Evolutionary conservation across 192 early-diverging fungal species (phyloP).

Genomic region (Funneliformis geosporum): DNA sequence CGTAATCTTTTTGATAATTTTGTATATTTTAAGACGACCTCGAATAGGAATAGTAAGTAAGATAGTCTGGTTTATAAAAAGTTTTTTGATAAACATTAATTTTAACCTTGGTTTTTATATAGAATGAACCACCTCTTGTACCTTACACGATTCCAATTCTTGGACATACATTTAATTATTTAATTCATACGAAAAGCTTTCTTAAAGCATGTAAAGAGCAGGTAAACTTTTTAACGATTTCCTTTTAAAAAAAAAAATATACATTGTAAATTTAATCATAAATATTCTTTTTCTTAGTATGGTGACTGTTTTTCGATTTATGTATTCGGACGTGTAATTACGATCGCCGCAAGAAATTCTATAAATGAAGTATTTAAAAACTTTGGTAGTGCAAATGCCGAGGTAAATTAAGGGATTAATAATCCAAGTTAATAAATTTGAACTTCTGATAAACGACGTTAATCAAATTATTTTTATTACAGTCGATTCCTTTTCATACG

Average conservation of each 20-base stretch:
- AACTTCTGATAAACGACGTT: background rate
- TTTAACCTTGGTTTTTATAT: background rate
- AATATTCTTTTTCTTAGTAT: background rate
- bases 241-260: background rate
- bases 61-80: too few species aligned
- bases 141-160: conserved; percentile 12
- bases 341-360: background rate
- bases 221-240: too few species aligned
- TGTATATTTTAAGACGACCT: too few species aligned
- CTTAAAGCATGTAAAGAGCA: background rate
- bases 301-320: conserved; percentile 15
- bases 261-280: background rate
- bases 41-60: too few species aligned
- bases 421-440: background rate
- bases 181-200: background rate
- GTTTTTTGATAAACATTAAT: too few species aligned
- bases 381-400: background rate
- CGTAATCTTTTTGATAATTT: too few species aligned
- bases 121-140: conserved; percentile 23
- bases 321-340: background rate
- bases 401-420: background rate
- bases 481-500: background rate
- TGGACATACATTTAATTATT: conserved; percentile 13
- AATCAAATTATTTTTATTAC: too few species aligned
- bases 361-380: background rate